Evolutionary conservation across 1,284 basidiomycete genomes (phyloP), one percentile per base, ranked within the genome.

Genomic region (Sanghuangporus sanghuang): DNA sequence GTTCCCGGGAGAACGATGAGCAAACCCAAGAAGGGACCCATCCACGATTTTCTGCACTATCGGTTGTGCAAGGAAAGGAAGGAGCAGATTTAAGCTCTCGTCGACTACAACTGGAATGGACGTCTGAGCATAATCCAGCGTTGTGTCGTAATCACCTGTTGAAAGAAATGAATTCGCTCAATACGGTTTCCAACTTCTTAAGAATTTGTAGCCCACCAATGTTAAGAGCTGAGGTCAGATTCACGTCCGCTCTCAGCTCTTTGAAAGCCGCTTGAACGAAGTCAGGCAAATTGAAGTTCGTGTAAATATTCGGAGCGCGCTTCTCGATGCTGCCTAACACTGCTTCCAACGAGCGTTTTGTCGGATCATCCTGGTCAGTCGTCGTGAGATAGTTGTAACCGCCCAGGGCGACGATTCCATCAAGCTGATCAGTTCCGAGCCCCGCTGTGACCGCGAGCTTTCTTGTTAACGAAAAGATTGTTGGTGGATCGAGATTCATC

Each of bases 1-100:
- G 7, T 14, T 60, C 18, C 44, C 46, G 21, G 44, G 38, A 36
- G 4, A 16, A 35, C 16, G n/a, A 59, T 14, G 46, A 11, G 68
- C 76, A 16, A 68, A 86, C 85, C 81, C 80, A 59, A 93, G 74
- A 18, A 78, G 73, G 8, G 87, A 79, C 27, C 79, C 82, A 32
- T 81, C 78, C 48, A 93, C 87, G 66, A 93, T 83, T 68, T 84
- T 85, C 73, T 93, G 88, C n/a, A 92, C 90, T 64, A 93, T 91
- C 2, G 91, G 90, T 64, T 83, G 79, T 1, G 91, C 90, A 58
- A 93, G 80, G 53, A 89, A 73, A 7, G 90, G 90, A 7, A 93
- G 77, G 56, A 93, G 81, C 57, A 86, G 72, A 70, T 89, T 78
- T 62, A 91, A 75, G 60, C 78, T 85, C 12, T 80, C 72, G 70